Conservation (phyloP, 148 eudicot genomes). For the Vaccinium macrocarpon region DNA sequence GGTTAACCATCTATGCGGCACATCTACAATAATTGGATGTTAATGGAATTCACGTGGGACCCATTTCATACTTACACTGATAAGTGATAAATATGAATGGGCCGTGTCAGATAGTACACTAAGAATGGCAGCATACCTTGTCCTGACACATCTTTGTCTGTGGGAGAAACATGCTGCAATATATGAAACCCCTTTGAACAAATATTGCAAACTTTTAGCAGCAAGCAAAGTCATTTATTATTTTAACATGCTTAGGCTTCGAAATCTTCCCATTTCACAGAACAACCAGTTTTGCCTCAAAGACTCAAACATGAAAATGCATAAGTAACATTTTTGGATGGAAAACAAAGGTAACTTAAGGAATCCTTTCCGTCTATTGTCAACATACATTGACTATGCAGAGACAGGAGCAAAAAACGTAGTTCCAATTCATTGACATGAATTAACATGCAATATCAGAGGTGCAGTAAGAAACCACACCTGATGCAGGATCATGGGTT, state of each 20-base stretch:
- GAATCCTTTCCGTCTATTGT: background rate
- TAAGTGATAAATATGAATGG: background rate
- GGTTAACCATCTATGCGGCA: slow-evolving; percentile 60
- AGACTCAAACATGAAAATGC: background rate
- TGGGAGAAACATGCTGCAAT: slow-evolving; percentile 86
- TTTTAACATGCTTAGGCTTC: background rate
- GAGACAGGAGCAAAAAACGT: background rate
- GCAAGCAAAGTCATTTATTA: background rate
- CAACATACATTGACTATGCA: background rate
- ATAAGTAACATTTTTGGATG: background rate
- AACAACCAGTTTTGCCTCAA: background rate
- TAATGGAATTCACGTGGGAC: background rate
- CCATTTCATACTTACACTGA: background rate
- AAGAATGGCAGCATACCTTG: slow-evolving; percentile 39
- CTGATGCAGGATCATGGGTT: slow-evolving; percentile 25
- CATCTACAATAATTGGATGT: background rate
- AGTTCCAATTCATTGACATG: background rate
- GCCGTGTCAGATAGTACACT: background rate
- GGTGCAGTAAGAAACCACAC: no score
- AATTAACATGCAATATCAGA: background rate
- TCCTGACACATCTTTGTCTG: slow-evolving; percentile 35
- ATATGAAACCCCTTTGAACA: background rate
- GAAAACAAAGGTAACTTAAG: background rate
- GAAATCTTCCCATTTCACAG: background rate
- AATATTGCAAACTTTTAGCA: background rate